A percentile compares a stretch with the other conserved stretches of the same genome.
phyloP scores from a whole-genome alignment of 192 early-diverging fungal genomes.

The Geranomyces variabilis region DNA sequence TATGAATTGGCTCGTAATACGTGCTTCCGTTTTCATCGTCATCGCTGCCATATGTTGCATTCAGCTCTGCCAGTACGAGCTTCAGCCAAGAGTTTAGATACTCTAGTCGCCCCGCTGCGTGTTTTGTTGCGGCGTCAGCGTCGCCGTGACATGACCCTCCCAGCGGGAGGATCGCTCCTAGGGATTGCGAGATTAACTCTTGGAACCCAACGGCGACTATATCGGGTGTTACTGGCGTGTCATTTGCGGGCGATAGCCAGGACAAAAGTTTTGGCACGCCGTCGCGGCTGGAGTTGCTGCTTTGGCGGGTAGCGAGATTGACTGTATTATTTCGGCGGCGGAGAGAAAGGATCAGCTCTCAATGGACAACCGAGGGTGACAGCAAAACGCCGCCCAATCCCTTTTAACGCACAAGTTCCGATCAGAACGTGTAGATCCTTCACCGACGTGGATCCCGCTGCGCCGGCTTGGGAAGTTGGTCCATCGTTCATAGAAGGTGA shows the following conservation, averaged over 20 bases:
- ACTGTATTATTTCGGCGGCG: constrained; percentile 4
- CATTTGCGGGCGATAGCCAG: constrained; percentile 12
- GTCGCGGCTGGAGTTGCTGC: not conserved
- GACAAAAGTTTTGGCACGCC: constrained; percentile 2
- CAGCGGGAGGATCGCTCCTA: constrained; percentile 16
- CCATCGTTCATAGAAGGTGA: no score
- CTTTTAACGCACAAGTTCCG: constrained; percentile 22
- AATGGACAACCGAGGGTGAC: not conserved
- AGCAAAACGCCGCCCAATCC: no score
- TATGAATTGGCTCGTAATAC: constrained; percentile 25
- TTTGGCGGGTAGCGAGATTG: constrained; percentile 25
- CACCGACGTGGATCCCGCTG: not conserved
- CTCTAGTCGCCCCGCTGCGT: constrained; percentile 15
- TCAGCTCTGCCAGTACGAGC: constrained; percentile 21
- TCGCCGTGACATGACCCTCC: constrained; percentile 13
- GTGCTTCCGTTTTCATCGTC: not conserved
- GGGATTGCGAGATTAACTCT: constrained; percentile 37
- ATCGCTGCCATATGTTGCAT: constrained; percentile 29
- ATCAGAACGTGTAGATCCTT: constrained; percentile 26
- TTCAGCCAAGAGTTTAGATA: constrained; percentile 35
- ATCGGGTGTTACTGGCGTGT: constrained; percentile 25
- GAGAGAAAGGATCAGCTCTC: not conserved
- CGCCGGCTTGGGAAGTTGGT: no score
- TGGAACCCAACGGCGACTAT: constrained; percentile 47
- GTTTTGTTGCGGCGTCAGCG: constrained; percentile 17